These are phyloP conservation scores for Eimeria falciformis DNA, from an alignment of 169 alveolate species.

Conservation along the genomic window DNA sequence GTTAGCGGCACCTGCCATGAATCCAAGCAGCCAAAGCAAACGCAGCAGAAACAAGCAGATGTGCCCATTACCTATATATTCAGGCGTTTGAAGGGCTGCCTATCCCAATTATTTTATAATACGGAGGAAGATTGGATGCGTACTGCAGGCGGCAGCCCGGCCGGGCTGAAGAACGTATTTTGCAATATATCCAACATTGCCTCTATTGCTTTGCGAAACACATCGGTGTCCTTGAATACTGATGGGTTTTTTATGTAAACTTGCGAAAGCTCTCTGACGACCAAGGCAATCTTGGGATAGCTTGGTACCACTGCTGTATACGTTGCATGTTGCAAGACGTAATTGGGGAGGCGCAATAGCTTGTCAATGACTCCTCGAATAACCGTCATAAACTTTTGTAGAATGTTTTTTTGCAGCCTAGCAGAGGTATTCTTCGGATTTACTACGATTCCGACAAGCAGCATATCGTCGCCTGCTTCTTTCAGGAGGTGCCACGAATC, in stretches of 20 bases:
- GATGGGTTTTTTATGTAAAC: conserved; percentile 3
- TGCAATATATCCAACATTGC: background rate
- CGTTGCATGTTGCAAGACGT: background rate
- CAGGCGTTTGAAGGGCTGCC: background rate
- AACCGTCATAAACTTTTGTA: background rate
- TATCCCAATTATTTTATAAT: background rate
- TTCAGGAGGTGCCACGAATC: conserved; percentile 36
- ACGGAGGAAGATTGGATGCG: no score
- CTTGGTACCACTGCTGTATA: background rate
- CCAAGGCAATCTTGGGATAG: conserved; percentile 11
- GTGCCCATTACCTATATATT: no score
- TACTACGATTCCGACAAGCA: conserved; percentile 15
- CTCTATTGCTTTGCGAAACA: background rate
- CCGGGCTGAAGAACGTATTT: conserved; percentile 8
- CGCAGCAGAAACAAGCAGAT: no score
- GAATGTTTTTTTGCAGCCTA: background rate
- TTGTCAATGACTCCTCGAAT: background rate
- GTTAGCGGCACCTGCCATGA: background rate
- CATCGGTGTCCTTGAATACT: background rate
- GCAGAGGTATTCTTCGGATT: background rate
- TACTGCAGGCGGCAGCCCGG: conserved; percentile 16
- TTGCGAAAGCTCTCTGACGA: background rate
- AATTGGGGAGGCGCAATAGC: background rate
- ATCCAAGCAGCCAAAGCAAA: no score
- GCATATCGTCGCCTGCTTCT: conserved; percentile 30